These are phyloP conservation scores for Quercus bicolor DNA, from an alignment of 306 rosid species.

Conservation along the genomic window DNA sequence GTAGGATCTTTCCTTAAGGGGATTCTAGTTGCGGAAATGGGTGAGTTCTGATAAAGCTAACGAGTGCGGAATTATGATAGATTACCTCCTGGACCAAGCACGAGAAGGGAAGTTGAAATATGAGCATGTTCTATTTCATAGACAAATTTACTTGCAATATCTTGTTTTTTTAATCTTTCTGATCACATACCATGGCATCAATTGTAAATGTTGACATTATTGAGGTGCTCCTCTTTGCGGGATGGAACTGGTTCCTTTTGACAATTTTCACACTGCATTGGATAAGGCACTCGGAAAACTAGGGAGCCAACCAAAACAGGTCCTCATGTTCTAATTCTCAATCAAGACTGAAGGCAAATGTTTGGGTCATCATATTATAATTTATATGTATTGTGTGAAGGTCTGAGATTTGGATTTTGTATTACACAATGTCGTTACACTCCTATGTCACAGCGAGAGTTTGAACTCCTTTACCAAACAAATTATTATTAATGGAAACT, in stretches of 20 bases:
- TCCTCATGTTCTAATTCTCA: slow-evolving; percentile 56
- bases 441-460: neutral
- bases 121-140: no score
- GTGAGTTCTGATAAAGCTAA: slow-evolving; percentile 57
- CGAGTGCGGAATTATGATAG: slow-evolving; percentile 72
- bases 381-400: neutral
- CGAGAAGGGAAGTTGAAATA: no score
- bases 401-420: neutral
- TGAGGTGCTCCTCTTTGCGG: slow-evolving; percentile 35
- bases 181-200: no score
- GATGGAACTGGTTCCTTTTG: slow-evolving; percentile 77
- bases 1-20: slow-evolving; percentile 88
- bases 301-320: slow-evolving; percentile 97
- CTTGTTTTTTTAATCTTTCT: no score
- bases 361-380: neutral
- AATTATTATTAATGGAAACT: neutral
- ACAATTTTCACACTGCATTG: slow-evolving; percentile 60
- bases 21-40: slow-evolving; percentile 93
- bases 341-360: neutral
- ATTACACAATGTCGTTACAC: neutral
- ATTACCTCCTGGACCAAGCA: slow-evolving; percentile 67
- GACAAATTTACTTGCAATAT: no score
- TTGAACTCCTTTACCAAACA: neutral
- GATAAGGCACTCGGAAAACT: slow-evolving; percentile 81
- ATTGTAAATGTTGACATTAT: slow-evolving; percentile 1